A percentile compares a stretch with the other conserved stretches of the same genome.
Evolutionary conservation across 2,329 filamentous ascomycete genomes (phyloP).

Genomic region (Ilyonectria sp.): DNA sequence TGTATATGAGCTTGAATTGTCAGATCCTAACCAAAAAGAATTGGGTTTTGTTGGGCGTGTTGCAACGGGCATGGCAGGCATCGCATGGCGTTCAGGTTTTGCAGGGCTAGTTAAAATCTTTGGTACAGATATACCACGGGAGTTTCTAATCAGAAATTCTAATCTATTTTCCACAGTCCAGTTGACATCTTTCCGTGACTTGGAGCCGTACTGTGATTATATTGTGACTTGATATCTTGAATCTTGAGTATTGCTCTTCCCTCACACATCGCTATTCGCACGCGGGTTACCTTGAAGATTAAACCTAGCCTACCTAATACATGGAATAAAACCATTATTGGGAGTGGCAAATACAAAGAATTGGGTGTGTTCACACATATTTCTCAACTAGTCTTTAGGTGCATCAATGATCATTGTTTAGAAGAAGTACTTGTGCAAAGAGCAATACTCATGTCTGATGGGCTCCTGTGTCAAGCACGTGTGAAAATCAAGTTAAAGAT

Average conservation of each 20-base stretch:
- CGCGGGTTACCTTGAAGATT: no score
- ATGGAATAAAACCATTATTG: no score
- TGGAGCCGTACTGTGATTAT: no score
- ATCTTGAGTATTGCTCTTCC: no score
- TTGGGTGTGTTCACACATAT: no score
- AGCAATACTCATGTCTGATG: no score
- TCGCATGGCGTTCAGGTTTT: conserved; percentile 54
- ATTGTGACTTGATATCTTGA: conserved; percentile 1
- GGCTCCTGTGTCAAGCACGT: neutral
- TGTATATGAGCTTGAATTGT: conserved; percentile 30
- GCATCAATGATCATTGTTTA: no score
- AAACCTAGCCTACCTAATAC: no score
- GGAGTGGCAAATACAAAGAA: no score
- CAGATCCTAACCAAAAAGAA: conserved; percentile 29
- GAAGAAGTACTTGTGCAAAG: no score
- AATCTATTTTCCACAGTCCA: conserved; percentile 4
- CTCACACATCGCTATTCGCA: no score
- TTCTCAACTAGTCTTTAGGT: no score
- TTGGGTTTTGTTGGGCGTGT: conserved; percentile 30
- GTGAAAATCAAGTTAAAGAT: neutral
- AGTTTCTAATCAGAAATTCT: conserved; percentile 6
- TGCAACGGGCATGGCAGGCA: conserved; percentile 46
- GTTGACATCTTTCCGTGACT: neutral
- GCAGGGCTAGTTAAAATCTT: conserved; percentile 39
- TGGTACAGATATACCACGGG: conserved; percentile 40